Base-by-base conservation (phyloP, 768 basidiomycete genomes). In the Scleroderma bovista region DNA sequence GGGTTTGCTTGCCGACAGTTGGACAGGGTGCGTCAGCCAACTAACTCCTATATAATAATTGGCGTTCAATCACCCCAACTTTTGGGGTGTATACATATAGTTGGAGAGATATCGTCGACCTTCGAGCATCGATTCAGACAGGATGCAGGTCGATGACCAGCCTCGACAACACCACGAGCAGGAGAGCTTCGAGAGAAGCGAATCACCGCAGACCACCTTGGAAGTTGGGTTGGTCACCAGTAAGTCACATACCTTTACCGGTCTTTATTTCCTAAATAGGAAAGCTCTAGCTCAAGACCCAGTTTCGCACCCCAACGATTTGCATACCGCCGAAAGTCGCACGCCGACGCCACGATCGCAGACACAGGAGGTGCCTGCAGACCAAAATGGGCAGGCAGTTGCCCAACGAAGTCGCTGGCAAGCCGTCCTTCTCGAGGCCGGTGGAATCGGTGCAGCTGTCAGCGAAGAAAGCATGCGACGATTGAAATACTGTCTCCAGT, bases 401-500 rank as follows among this genome's bases (percentile, higher is more conserved):
- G 80, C 76, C 1, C 79, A 79, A 43, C 77, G 90, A n/a, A 86
- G 86, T 64, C 74, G 87, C 37, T 92, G 88, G 91, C 90, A 93
- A 57, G 79, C 86, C 0, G 78, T 93, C 23, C 70, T 94, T 36
- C 73, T 86, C 20, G 92, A 94, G 67, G 92, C 90, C 2, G 90
- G 92, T 13, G 92, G 92, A 0, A 73, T 95, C 31, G 80, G 90
- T 50, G 90, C 88, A 0, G 92, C 93, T 8, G 73, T 94, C 29
- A 92, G 90, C 64, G 91, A 93, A 54, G 93, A 94, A 66, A 92
- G 84, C 60, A 88, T 95, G 86, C 75, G 88, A 48, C 74, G 87
- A 47, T 67, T 95, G 36, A 83, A 83, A 62, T 94, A 93, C 61
- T 92, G 88, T 67, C 63, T 95, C 24, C 81, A 89, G 50, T 94